phyloP scores from a whole-genome alignment of 352 stramenopile genomes.

The Pythium insidiosum region DNA sequence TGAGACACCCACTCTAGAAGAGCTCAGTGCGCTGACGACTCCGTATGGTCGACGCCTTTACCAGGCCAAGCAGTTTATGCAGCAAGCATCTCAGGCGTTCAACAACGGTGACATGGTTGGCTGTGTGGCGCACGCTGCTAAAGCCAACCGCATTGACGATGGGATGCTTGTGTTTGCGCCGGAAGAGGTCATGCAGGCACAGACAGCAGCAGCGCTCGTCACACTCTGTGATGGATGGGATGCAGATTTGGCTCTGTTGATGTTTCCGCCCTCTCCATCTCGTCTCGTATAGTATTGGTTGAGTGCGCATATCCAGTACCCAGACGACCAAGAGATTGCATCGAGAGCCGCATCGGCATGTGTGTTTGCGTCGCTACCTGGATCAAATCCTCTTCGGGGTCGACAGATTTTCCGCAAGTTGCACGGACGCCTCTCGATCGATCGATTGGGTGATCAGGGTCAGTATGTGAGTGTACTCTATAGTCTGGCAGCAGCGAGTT shows the following conservation, averaged over 20 bases:
- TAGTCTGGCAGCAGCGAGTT: too few relatives aligned
- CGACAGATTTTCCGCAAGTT: too few relatives aligned
- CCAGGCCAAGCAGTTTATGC: neutral
- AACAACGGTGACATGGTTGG: neutral
- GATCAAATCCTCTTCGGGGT: too few relatives aligned
- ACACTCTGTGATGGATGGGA: neutral
- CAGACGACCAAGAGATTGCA: neutral
- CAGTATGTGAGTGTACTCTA: too few relatives aligned
- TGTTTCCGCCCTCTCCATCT: neutral
- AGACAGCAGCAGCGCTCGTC: neutral
- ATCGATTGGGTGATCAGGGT: too few relatives aligned
- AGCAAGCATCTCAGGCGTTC: neutral
- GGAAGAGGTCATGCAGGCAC: neutral
- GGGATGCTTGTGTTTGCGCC: neutral
- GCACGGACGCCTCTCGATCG: too few relatives aligned
- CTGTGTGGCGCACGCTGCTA: neutral
- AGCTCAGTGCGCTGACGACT: neutral
- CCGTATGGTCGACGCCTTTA: neutral
- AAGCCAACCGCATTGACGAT: neutral
- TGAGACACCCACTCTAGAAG: neutral
- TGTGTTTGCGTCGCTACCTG: too few relatives aligned
- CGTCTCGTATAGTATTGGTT: neutral
- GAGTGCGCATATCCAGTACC: neutral
- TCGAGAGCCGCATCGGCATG: neutral
- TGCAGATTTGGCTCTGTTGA: neutral